Conservation (phyloP, 257 asterid species). For the Petrea volubilis region DNA sequence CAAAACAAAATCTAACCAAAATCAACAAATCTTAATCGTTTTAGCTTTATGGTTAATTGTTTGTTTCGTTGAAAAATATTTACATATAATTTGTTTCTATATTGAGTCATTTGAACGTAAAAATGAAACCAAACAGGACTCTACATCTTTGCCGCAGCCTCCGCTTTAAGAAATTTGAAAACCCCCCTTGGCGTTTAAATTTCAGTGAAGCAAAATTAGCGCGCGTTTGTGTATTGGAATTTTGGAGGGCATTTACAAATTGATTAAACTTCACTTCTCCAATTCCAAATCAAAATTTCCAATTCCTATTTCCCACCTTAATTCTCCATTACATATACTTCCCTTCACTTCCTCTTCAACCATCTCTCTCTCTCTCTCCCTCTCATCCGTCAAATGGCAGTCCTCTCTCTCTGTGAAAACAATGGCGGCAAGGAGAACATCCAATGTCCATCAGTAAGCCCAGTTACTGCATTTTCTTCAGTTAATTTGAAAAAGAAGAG, state of each 20-base stretch:
- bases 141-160: not conserved
- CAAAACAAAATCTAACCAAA: no score
- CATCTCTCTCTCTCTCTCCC: constrained; percentile 7
- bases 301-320: constrained; percentile 24
- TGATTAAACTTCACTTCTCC: not conserved
- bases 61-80: no score
- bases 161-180: not conserved
- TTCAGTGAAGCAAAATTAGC: not conserved
- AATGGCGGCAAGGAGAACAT: constrained; percentile 34
- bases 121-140: not conserved
- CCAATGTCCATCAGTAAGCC: constrained; percentile 19
- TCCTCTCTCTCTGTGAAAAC: constrained; percentile 8
- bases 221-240: constrained; percentile 15
- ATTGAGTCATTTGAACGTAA: not conserved
- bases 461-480: not conserved
- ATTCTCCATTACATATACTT: constrained; percentile 5
- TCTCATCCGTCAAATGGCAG: constrained; percentile 19
- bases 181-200: not conserved
- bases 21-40: no score
- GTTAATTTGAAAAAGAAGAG: constrained; percentile 23
- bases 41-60: no score
- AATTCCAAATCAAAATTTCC: constrained; percentile 20
- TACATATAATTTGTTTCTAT: no score
- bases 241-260: constrained; percentile 2
- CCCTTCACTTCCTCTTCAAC: not conserved